These are phyloP conservation scores for Antitrichia curtipendula DNA, from an alignment of 225 moss, liverwort and hornwort species.

Conservation along the genomic window DNA sequence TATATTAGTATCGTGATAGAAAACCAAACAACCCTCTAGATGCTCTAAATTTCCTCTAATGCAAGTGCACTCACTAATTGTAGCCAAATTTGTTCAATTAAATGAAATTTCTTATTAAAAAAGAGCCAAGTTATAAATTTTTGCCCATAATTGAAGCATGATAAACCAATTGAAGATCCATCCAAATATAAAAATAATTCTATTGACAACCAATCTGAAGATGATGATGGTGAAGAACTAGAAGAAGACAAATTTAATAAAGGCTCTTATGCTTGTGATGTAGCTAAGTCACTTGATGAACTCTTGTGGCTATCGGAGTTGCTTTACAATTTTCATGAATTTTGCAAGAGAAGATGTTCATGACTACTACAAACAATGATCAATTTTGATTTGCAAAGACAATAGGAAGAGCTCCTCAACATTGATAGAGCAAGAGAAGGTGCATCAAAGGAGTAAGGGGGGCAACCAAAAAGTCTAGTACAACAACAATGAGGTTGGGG, in stretches of 20 bases:
- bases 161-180: neutral
- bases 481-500: fast-evolving
- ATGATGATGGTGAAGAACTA: neutral
- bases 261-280: neutral
- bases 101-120: neutral
- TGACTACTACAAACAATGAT: fast-evolving
- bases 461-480: fast-evolving
- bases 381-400: too few species aligned
- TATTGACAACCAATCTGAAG: neutral
- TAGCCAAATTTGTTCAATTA: neutral
- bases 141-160: fast-evolving
- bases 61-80: neutral
- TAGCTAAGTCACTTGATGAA: neutral
- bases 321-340: too few species aligned
- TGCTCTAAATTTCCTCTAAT: too few species aligned
- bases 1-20: too few species aligned
- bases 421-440: fast-evolving
- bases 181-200: neutral
- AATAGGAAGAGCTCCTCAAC: fast-evolving
- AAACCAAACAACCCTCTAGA: too few species aligned
- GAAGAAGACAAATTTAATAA: neutral
- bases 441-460: fast-evolving
- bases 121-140: neutral
- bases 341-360: too few species aligned
- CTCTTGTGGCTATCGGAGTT: fast-evolving